Evolutionary conservation across 2,329 filamentous ascomycete genomes (phyloP).

Genomic region (Pseudopithomyces chartarum): DNA sequence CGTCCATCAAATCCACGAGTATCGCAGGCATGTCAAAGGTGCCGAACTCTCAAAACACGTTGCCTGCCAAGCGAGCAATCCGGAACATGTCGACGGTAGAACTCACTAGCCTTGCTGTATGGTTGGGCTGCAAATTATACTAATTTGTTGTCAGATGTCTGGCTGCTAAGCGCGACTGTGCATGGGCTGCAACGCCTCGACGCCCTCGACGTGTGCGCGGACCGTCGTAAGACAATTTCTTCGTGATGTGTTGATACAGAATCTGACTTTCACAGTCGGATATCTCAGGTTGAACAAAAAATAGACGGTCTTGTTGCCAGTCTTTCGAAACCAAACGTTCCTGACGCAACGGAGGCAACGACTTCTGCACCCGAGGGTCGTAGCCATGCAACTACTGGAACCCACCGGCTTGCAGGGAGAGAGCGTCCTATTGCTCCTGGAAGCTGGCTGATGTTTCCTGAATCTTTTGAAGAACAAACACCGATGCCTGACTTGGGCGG

Average conservation of each 20-base stretch:
- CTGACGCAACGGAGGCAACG: not conserved
- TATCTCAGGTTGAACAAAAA: conserved; percentile 43
- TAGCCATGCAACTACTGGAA: not conserved
- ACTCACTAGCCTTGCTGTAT: not conserved
- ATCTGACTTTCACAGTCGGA: conserved; percentile 28
- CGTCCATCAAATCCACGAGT: conserved; percentile 24
- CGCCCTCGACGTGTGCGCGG: conserved; percentile 32
- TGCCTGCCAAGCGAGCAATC: conserved; percentile 36
- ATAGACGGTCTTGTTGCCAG: conserved; percentile 42
- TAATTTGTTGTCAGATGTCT: conserved; percentile 27
- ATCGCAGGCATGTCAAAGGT: conserved; percentile 40
- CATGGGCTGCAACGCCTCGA: conserved; percentile 38
- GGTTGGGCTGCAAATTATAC: not conserved
- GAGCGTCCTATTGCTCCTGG: conserved; percentile 22
- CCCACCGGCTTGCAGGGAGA: not conserved
- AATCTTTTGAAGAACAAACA: conserved; percentile 24
- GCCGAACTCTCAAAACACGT: conserved; percentile 39
- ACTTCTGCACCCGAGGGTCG: not conserved
- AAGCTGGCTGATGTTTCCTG: conserved; percentile 33
- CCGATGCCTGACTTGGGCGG: not conserved
- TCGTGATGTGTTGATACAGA: not conserved
- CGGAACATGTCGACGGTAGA: conserved; percentile 38
- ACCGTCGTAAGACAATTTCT: conserved; percentile 36
- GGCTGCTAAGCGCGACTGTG: conserved; percentile 31
- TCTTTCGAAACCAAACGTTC: conserved; percentile 23